A percentile compares a stretch with the other conserved stretches of the same genome.
Evolutionary conservation across 2,329 filamentous ascomycete species (phyloP).

Genomic region (Lachnellula occidentalis): DNA sequence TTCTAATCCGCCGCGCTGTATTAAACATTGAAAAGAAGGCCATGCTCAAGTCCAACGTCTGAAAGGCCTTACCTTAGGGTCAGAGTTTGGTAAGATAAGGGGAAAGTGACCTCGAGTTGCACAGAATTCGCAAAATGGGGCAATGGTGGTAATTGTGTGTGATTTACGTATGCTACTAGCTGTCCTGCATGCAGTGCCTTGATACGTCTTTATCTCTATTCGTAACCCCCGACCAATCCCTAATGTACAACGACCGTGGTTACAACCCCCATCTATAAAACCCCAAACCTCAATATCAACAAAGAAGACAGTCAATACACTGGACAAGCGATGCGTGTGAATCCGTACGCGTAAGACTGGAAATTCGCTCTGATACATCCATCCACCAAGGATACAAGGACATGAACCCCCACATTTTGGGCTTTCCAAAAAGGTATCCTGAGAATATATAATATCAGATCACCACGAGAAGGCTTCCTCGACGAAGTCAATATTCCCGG

Average conservation of each 20-base stretch:
- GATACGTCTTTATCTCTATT: neutral
- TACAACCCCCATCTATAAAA: slow-evolving; percentile 2
- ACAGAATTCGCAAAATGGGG: too few species aligned
- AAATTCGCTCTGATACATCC: neutral
- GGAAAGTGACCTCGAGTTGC: too few species aligned
- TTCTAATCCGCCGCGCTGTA: too few species aligned
- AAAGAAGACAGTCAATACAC: slow-evolving; percentile 3
- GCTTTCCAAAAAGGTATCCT: too few species aligned
- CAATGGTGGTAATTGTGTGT: neutral
- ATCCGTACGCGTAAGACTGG: neutral
- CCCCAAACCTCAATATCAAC: slow-evolving; percentile 4
- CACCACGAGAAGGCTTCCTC: slow-evolving; percentile 72
- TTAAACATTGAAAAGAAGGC: too few species aligned
- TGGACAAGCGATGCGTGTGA: neutral
- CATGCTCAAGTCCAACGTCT: too few species aligned
- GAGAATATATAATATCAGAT: neutral
- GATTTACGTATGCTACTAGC: neutral
- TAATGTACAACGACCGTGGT: slow-evolving; percentile 15
- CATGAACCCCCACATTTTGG: too few species aligned
- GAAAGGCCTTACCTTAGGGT: too few species aligned
- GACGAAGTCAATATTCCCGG: slow-evolving; percentile 67
- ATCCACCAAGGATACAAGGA: neutral
- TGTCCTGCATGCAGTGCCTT: neutral
- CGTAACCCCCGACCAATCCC: neutral
- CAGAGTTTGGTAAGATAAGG: too few species aligned